phyloP scores from a whole-genome alignment of 768 basidiomycete species.

The Coprinellus micaceus region DNA sequence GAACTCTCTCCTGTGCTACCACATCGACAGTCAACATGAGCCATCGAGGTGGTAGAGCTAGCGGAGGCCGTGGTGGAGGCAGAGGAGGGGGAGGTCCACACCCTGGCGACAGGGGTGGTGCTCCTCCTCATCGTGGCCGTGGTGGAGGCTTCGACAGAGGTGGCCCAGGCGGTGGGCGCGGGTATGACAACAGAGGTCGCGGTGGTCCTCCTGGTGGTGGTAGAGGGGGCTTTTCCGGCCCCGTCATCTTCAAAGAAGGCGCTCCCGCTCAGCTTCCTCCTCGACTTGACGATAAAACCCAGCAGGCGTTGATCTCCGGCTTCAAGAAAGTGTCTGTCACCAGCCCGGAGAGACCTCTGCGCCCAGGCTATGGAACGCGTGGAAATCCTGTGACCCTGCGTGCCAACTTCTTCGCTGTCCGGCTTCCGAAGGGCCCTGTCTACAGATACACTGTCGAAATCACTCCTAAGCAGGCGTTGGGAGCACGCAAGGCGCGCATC shows the following conservation, averaged over 20 bases:
- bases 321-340: slow-evolving; percentile 29
- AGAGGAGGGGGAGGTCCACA: slow-evolving; percentile 21
- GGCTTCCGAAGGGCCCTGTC: slow-evolving; percentile 36
- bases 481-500: slow-evolving; percentile 44
- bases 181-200: slow-evolving; percentile 5
- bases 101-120: slow-evolving; percentile 20
- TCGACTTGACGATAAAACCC: slow-evolving; percentile 30
- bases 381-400: slow-evolving; percentile 47
- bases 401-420: slow-evolving; percentile 58
- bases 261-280: slow-evolving; percentile 30
- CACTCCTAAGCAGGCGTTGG: slow-evolving; percentile 38
- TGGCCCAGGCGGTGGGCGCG: slow-evolving; percentile 7
- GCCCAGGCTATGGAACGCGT: slow-evolving; percentile 51
- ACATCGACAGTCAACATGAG: slow-evolving; percentile 19
- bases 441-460: slow-evolving; percentile 56
- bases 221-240: slow-evolving; percentile 21
- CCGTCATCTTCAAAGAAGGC: slow-evolving; percentile 35
- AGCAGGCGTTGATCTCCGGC: slow-evolving; percentile 33
- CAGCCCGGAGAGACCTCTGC: slow-evolving; percentile 36
- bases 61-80: slow-evolving; percentile 21
- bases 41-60: slow-evolving; percentile 14
- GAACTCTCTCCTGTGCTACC: not conserved
- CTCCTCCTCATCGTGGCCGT: slow-evolving; percentile 14
- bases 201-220: slow-evolving; percentile 18
- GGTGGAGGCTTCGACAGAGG: slow-evolving; percentile 4